These are phyloP conservation scores for Solanum piurae DNA, from an alignment of 257 asterid genomes.

Conservation along the genomic window DNA sequence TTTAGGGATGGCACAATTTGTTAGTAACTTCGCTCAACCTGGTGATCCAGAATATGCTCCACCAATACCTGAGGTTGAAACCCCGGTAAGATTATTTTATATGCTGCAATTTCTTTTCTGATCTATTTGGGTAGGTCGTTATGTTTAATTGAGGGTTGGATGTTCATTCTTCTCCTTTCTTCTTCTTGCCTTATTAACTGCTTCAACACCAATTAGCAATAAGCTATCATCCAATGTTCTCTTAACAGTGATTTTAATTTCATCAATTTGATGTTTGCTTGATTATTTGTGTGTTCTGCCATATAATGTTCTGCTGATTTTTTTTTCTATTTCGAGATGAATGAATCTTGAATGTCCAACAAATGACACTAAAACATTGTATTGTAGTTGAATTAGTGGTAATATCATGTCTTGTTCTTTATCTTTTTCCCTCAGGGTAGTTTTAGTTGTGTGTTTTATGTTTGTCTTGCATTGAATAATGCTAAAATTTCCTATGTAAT, in stretches of 20 bases:
- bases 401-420: not conserved
- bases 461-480: not conserved
- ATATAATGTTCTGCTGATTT: not conserved
- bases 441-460: not conserved
- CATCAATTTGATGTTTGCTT: not conserved
- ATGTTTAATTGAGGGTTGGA: not conserved
- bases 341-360: not conserved
- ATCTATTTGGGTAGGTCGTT: not conserved
- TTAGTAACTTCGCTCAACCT: constrained; percentile 66
- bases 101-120: not conserved
- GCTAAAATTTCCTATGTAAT: not conserved
- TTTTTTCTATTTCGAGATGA: not conserved
- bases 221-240: not conserved
- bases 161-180: not conserved
- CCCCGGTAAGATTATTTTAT: constrained; percentile 51
- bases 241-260: not conserved
- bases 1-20: constrained; percentile 84
- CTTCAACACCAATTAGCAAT: not conserved
- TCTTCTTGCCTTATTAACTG: not conserved
- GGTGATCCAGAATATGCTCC: constrained; percentile 83
- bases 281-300: not conserved
- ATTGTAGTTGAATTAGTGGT: not conserved
- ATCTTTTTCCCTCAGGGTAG: not conserved
- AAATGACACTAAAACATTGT: not conserved
- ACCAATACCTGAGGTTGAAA: constrained; percentile 79